phyloP scores from a whole-genome alignment of 2,329 filamentous ascomycete genomes.

The Laburnicola sp. region DNA sequence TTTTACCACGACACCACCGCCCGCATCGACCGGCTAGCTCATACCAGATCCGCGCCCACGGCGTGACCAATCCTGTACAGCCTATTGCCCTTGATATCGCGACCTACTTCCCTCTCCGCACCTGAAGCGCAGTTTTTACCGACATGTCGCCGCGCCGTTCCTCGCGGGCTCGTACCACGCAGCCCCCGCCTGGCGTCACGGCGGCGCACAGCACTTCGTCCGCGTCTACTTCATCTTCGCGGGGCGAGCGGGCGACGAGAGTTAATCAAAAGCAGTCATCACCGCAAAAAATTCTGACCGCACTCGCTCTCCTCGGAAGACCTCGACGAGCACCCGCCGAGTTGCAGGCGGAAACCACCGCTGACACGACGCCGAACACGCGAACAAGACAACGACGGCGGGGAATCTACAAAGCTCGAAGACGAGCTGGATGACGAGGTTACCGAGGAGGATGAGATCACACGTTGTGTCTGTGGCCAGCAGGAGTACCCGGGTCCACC shows the following conservation, averaged over 20 bases:
- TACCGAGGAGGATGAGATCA: slow-evolving; percentile 76
- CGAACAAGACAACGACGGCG: slow-evolving; percentile 67
- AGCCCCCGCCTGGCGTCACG: slow-evolving; percentile 66
- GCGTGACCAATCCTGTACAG: slow-evolving; percentile 4
- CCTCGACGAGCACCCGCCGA: slow-evolving; percentile 59
- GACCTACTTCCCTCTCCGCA: neutral
- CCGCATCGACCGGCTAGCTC: slow-evolving; percentile 15
- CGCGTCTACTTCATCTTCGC: slow-evolving; percentile 70
- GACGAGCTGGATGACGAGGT: slow-evolving; percentile 66
- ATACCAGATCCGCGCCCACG: slow-evolving; percentile 17
- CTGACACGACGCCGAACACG: slow-evolving; percentile 79
- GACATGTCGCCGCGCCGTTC: slow-evolving; percentile 78
- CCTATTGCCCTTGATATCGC: slow-evolving; percentile 9
- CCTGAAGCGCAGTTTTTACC: slow-evolving; percentile 9
- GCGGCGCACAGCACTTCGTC: slow-evolving; percentile 76
- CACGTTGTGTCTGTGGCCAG: slow-evolving; percentile 90
- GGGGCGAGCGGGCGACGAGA: slow-evolving; percentile 73
- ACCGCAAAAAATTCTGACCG: slow-evolving; percentile 70
- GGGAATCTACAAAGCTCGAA: slow-evolving; percentile 51
- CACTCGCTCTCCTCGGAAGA: slow-evolving; percentile 72
- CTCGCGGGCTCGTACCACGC: slow-evolving; percentile 81
- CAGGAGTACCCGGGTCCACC: slow-evolving; percentile 90
- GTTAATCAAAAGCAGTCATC: slow-evolving; percentile 73
- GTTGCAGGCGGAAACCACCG: slow-evolving; percentile 65
- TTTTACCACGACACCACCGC: slow-evolving; percentile 18